Evolutionary conservation across 2,329 filamentous ascomycete species (phyloP).

Genomic region (Colletotrichum acutatum): DNA sequence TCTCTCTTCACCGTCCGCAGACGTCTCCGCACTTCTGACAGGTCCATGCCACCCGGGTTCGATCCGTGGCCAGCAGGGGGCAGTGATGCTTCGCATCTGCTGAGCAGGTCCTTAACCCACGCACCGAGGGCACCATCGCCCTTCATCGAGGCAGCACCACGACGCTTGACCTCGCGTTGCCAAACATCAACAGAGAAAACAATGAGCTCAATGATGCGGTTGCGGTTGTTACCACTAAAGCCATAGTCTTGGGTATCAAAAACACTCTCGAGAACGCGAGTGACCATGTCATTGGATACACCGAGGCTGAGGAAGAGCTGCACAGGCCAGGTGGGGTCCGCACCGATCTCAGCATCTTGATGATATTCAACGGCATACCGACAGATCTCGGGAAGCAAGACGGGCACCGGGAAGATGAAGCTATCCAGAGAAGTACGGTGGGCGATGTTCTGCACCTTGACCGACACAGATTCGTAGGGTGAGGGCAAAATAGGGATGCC

Average conservation of each 20-base stretch:
- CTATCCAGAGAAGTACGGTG: constrained; percentile 73
- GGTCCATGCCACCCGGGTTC: constrained; percentile 58
- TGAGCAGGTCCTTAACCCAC: constrained; percentile 62
- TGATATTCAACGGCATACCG: constrained; percentile 69
- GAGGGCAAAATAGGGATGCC: constrained; percentile 55
- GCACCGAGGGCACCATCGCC: constrained; percentile 50
- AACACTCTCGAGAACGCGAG: constrained; percentile 65
- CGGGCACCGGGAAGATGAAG: constrained; percentile 72
- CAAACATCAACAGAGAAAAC: constrained; percentile 59
- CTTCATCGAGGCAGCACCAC: constrained; percentile 52
- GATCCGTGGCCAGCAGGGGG: constrained; percentile 50
- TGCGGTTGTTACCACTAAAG: constrained; percentile 63
- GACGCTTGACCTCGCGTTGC: constrained; percentile 60
- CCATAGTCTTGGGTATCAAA: constrained; percentile 70
- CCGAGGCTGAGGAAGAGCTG: constrained; percentile 66
- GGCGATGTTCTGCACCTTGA: constrained; percentile 72
- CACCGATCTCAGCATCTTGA: constrained; percentile 67
- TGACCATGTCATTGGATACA: constrained; percentile 67
- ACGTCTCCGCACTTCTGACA: constrained; percentile 54
- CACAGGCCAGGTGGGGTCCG: constrained; percentile 67
- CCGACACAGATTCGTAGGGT: constrained; percentile 78
- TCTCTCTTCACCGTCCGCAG: constrained; percentile 56
- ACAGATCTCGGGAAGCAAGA: constrained; percentile 71
- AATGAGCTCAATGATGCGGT: constrained; percentile 66
- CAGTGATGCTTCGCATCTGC: constrained; percentile 59